Conservation (phyloP, 192 early-diverging fungal species). For the Backusella liffmaniae region DNA sequence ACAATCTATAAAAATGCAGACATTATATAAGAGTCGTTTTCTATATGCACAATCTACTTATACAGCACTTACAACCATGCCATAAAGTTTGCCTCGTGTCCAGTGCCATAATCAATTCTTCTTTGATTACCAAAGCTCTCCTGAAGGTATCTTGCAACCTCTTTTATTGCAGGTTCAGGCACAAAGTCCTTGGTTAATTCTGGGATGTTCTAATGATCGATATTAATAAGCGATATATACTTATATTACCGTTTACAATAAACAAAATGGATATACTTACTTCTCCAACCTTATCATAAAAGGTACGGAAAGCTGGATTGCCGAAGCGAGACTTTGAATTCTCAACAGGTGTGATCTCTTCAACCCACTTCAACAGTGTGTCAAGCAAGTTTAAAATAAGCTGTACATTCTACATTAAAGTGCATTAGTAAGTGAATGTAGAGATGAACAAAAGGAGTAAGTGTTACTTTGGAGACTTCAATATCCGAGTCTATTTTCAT, state of each 20-base stretch:
- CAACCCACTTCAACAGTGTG: slow-evolving; percentile 52
- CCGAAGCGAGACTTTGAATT: slow-evolving; percentile 85
- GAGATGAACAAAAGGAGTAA: not conserved
- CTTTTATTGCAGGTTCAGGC: slow-evolving; percentile 33
- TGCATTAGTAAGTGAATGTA: not conserved
- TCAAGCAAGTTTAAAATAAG: slow-evolving; percentile 69
- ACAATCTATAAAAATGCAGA: slow-evolving; percentile 46
- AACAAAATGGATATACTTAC: slow-evolving; percentile 39
- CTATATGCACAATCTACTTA: too few relatives aligned
- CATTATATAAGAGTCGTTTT: too few relatives aligned
- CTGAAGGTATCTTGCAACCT: slow-evolving; percentile 72
- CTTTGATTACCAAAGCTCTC: slow-evolving; percentile 88
- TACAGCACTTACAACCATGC: slow-evolving; percentile 65
- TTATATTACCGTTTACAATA: too few relatives aligned
- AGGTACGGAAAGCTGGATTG: slow-evolving; percentile 90
- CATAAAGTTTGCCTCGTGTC: slow-evolving; percentile 93
- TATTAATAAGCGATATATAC: not conserved
- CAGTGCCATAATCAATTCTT: slow-evolving; percentile 97
- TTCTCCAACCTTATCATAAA: slow-evolving; percentile 74
- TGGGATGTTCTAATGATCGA: not conserved
- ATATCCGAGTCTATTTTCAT: slow-evolving; percentile 53
- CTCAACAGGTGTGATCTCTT: slow-evolving; percentile 71
- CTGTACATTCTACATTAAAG: slow-evolving; percentile 37
- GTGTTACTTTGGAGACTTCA: slow-evolving; percentile 50
- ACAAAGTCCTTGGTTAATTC: not conserved